Evolutionary conservation across 1,284 basidiomycete species (phyloP).

Genomic region (Naganishia sp.): DNA sequence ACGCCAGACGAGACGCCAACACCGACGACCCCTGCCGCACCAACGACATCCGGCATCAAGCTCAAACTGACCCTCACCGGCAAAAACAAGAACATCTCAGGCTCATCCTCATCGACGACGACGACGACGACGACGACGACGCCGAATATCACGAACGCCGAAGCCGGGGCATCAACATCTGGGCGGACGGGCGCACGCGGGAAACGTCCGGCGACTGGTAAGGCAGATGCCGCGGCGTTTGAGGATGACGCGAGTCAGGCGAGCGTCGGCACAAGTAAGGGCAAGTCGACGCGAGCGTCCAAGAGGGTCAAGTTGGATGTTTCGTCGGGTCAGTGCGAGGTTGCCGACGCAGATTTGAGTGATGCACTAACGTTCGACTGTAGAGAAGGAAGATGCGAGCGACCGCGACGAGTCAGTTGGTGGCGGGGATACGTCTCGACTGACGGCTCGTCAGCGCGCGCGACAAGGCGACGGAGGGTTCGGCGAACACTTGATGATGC

Average conservation of each 20-base stretch:
- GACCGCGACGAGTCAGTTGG: slow-evolving; percentile 12
- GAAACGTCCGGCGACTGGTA: slow-evolving; percentile 15
- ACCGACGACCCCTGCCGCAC: background rate
- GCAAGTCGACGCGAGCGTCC: slow-evolving; percentile 1
- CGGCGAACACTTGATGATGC: slow-evolving; percentile 26
- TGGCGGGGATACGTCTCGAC: slow-evolving; percentile 12
- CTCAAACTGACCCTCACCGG: slow-evolving; percentile 22
- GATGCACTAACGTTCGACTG: too few relatives aligned
- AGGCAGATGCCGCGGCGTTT: slow-evolving; percentile 19
- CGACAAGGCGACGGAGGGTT: slow-evolving; percentile 28
- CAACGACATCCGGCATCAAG: slow-evolving; percentile 20
- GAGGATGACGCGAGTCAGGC: slow-evolving; percentile 27
- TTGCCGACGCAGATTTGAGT: background rate
- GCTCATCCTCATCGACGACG: slow-evolving; percentile 11
- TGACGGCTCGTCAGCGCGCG: slow-evolving; percentile 34
- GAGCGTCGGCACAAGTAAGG: slow-evolving; percentile 17
- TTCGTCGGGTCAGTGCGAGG: background rate
- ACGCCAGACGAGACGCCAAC: slow-evolving; percentile 3
- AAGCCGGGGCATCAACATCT: slow-evolving; percentile 12
- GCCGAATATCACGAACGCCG: background rate
- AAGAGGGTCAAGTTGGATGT: slow-evolving; percentile 17
- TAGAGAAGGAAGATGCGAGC: slow-evolving; percentile 14
- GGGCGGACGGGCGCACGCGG: slow-evolving; percentile 7
- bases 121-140: slow-evolving; percentile 11
- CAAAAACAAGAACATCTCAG: slow-evolving; percentile 11